A percentile compares a stretch with the other conserved stretches of the same genome.
Conservation (phyloP, 73 alveolate species). For the Halteria grandinella region DNA sequence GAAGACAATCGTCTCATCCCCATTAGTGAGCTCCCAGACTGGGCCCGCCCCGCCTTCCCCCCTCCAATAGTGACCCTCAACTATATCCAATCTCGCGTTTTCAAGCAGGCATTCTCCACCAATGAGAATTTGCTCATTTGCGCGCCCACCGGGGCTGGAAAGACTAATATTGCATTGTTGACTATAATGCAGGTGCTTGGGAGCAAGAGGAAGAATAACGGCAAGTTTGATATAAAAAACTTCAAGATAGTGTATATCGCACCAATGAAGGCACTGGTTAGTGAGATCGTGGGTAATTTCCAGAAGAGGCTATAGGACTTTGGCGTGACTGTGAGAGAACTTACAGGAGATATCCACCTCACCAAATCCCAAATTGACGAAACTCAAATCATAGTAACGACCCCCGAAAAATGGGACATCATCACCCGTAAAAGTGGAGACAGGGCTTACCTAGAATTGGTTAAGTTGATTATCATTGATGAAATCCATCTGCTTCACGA, state of each 20-base stretch:
- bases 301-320: constrained; percentile 86
- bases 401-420: constrained; percentile 99
- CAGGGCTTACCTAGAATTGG: constrained; percentile 94
- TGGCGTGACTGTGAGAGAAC: constrained; percentile 94
- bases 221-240: constrained; percentile 85
- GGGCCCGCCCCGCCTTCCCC: constrained; percentile 91
- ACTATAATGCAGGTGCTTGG: constrained; percentile 86
- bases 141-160: constrained; percentile 99
- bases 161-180: constrained; percentile 93
- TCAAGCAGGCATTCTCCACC: constrained; percentile 83
- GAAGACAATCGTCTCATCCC: constrained; percentile 62
- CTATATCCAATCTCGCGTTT: constrained; percentile 84
- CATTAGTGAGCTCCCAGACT: constrained; percentile 85
- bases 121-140: constrained; percentile 96
- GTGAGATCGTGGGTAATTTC: constrained; percentile 94
- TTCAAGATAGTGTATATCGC: constrained; percentile 98
- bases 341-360: constrained; percentile 98
- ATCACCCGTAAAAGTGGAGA: constrained; percentile 97
- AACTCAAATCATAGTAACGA: constrained; percentile 97
- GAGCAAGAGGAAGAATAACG: constrained; percentile 78
- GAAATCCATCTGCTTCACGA: constrained; percentile 99
- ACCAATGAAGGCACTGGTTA: constrained; percentile 99
- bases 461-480: constrained; percentile 97
- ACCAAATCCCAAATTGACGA: constrained; percentile 95
- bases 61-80: constrained; percentile 64